Evolutionary conservation across 768 basidiomycete genomes (phyloP).

Genomic region (Mycena amicta): DNA sequence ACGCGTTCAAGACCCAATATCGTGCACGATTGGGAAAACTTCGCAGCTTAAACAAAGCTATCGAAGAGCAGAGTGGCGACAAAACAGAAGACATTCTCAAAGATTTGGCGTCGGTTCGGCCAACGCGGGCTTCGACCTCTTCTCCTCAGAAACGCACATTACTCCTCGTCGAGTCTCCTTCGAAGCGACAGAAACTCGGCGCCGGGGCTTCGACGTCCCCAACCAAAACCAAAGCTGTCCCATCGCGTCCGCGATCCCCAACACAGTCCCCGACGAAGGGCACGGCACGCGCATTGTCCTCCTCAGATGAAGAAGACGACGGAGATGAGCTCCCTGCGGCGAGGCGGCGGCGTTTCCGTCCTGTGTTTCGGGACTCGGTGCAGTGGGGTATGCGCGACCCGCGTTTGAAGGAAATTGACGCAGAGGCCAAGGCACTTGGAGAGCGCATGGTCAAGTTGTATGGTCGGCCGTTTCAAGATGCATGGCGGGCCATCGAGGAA

Average conservation of each 20-base stretch:
- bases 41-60: background rate
- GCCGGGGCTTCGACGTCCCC: conserved; percentile 14
- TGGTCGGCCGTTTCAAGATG: conserved; percentile 13
- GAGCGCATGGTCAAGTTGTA: conserved; percentile 9
- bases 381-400: conserved; percentile 51
- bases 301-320: conserved; percentile 25
- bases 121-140: conserved; percentile 33
- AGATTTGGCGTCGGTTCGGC: conserved; percentile 29
- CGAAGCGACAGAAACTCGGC: conserved; percentile 17
- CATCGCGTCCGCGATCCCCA: conserved; percentile 3
- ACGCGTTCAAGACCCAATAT: conserved; percentile 16
- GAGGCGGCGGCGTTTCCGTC: conserved; percentile 45
- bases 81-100: conserved; percentile 9
- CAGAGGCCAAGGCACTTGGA: background rate
- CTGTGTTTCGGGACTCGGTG: conserved; percentile 51
- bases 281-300: conserved; percentile 18
- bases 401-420: conserved; percentile 25
- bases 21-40: background rate
- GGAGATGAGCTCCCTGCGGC: conserved; percentile 21
- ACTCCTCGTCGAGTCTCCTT: conserved; percentile 16
- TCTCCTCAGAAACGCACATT: conserved; percentile 41
- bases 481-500: background rate
- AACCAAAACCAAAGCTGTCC: conserved; percentile 4
- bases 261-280: conserved; percentile 20
- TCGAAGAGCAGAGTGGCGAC: conserved; percentile 1